phyloP scores from a whole-genome alignment of 257 asterid species.

The Gentiana dahurica region DNA sequence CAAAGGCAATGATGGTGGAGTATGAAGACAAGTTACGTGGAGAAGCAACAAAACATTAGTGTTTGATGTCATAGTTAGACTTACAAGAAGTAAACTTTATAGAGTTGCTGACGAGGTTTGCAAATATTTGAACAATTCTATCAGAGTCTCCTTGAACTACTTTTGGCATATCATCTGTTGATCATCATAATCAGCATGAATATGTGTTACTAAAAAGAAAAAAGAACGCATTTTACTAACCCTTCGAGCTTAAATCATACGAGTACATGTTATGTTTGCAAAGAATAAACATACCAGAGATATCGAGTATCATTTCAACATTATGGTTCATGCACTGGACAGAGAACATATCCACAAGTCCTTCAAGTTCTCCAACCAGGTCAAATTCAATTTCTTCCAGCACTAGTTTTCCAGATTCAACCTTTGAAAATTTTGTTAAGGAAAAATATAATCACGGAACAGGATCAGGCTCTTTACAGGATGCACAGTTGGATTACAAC shows the following conservation, averaged over 20 bases:
- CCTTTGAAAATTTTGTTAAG: conserved; percentile 33
- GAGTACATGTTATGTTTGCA: not conserved
- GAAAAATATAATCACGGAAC: not conserved
- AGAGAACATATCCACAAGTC: conserved; percentile 82
- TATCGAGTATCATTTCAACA: conserved; percentile 79
- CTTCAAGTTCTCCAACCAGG: conserved; percentile 89
- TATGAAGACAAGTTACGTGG: not conserved
- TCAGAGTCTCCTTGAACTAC: conserved; percentile 81
- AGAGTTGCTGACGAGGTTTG: conserved; percentile 74
- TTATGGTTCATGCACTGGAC: conserved; percentile 93
- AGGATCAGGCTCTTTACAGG: not conserved
- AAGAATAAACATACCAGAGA: conserved; percentile 44
- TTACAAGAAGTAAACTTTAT: conserved; percentile 80
- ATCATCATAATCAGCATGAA: conserved; percentile 6
- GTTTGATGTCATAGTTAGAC: conserved; percentile 13
- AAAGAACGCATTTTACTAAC: not conserved
- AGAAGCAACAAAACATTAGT: not conserved
- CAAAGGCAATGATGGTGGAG: not conserved
- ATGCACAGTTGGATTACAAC: not conserved
- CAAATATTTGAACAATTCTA: conserved; percentile 71
- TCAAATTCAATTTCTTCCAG: conserved; percentile 88
- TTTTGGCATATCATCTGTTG: conserved; percentile 88
- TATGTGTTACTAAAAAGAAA: conserved; percentile 2
- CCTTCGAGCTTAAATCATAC: not conserved
- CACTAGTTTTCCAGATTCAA: conserved; percentile 85